Percentiles rank a stretch among this genome's conserved stretches.
phyloP scores from a whole-genome alignment of 441 rosid genomes.

The Erodium trifolium region DNA sequence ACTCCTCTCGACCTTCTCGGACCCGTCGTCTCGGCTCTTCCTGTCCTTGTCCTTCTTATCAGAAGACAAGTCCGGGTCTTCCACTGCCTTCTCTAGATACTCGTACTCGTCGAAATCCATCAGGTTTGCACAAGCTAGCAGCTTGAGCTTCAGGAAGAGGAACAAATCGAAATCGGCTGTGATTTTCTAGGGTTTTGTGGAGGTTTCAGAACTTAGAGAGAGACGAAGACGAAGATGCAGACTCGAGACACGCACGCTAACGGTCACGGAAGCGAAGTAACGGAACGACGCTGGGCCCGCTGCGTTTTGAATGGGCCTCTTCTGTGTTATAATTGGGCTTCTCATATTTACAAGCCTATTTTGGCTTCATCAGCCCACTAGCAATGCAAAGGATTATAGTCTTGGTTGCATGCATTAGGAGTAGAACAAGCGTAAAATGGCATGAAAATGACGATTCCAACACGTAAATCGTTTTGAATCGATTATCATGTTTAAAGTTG shows the following conservation, averaged over 20 bases:
- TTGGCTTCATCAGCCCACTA: no score
- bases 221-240: not conserved
- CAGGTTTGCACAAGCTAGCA: not conserved
- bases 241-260: not conserved
- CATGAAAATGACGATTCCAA: no score
- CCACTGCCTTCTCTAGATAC: conserved; percentile 84
- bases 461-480: no score
- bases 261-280: not conserved
- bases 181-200: not conserved
- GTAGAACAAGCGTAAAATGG: no score
- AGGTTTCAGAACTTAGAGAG: not conserved
- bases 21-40: conserved; percentile 35
- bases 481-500: no score
- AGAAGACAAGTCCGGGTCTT: conserved; percentile 35
- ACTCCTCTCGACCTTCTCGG: conserved; percentile 60
- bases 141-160: no score
- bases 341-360: no score
- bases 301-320: no score
- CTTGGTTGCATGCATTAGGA: no score
- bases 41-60: conserved; percentile 26
- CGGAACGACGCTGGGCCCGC: not conserved
- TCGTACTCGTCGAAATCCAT: conserved; percentile 95
- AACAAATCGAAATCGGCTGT: not conserved
- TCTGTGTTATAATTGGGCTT: no score
- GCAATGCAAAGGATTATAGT: no score